Conservation (phyloP, 306 rosid species). For the Hippophae tibetana region DNA sequence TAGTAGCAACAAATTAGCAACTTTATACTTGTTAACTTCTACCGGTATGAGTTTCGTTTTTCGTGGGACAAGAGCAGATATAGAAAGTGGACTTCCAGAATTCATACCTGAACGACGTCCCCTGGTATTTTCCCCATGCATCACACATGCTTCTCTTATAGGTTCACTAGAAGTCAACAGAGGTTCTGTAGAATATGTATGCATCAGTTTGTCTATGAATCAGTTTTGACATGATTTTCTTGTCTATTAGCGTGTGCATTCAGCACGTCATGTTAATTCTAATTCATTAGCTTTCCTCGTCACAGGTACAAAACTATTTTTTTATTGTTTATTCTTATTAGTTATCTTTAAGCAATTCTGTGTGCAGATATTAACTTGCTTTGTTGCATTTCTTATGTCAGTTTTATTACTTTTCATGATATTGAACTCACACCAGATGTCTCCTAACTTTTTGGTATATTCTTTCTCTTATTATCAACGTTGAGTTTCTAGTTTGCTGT, state of each 20-base stretch:
- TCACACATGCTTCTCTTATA: not conserved
- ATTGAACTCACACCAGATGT: conserved; percentile 87
- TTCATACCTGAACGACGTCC: conserved; percentile 71
- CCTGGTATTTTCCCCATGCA: conserved; percentile 39
- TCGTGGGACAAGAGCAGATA: conserved; percentile 77
- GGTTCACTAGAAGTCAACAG: conserved; percentile 1
- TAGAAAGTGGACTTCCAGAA: conserved; percentile 76
- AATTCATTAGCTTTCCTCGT: conserved; percentile 89
- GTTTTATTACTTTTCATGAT: conserved; percentile 87
- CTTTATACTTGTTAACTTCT: conserved; percentile 7
- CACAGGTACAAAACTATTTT: conserved; percentile 41
- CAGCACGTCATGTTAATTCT: conserved; percentile 70
- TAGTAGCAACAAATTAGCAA: not conserved
- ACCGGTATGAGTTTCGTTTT: conserved; percentile 79
- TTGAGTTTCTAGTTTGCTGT: conserved; percentile 3
- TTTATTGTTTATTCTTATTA: not conserved
- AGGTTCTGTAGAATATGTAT: not conserved
- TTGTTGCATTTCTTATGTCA: conserved; percentile 27
- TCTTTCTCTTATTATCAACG: conserved; percentile 17
- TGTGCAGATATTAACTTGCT: conserved; percentile 2
- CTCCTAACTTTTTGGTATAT: conserved; percentile 84
- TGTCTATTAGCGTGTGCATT: conserved; percentile 51
- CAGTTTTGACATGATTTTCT: conserved; percentile 5
- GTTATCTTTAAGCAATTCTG: not conserved
- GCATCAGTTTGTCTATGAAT: conserved; percentile 1